Conservation (phyloP, 2,329 filamentous ascomycete species). For the Pseudogymnoascus sp. region DNA sequence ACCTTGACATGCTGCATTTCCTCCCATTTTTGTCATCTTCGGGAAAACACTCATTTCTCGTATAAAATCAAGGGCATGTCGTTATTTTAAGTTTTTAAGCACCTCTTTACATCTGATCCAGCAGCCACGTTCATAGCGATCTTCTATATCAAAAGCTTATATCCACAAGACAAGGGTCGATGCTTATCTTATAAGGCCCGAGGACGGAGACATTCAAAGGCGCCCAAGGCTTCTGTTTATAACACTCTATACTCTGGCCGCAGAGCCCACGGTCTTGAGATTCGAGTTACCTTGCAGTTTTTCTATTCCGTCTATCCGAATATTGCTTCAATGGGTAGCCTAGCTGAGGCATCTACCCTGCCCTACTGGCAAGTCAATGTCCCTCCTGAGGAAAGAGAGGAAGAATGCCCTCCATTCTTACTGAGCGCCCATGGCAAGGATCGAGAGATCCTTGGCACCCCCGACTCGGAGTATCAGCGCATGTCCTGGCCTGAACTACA, state of each 20-base stretch:
- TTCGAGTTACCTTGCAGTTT: not conserved
- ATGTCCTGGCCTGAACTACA: slow-evolving; percentile 64
- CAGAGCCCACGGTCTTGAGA: not conserved
- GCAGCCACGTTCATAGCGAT: not conserved
- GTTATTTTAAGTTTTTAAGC: not conserved
- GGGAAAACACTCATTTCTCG: not conserved
- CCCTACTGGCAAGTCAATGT: slow-evolving; percentile 85
- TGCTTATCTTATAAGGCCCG: not conserved
- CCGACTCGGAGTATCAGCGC: slow-evolving; percentile 56
- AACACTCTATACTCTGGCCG: not conserved
- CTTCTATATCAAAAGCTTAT: slow-evolving; percentile 1
- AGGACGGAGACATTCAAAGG: not conserved
- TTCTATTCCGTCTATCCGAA: not conserved
- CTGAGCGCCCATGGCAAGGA: slow-evolving; percentile 60
- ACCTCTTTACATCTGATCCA: not conserved
- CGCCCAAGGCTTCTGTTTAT: not conserved
- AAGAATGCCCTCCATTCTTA: slow-evolving; percentile 67
- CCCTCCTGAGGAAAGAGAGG: slow-evolving; percentile 51
- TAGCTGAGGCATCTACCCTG: slow-evolving; percentile 17
- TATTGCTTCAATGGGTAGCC: not conserved
- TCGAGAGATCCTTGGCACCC: slow-evolving; percentile 59
- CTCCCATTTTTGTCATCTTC: slow-evolving; percentile 5
- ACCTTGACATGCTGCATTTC: not conserved
- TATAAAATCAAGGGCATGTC: not conserved
- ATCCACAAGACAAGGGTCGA: not conserved